Base-by-base conservation (phyloP, 2,329 filamentous ascomycete genomes). In the Hymenoscyphus linearis region DNA sequence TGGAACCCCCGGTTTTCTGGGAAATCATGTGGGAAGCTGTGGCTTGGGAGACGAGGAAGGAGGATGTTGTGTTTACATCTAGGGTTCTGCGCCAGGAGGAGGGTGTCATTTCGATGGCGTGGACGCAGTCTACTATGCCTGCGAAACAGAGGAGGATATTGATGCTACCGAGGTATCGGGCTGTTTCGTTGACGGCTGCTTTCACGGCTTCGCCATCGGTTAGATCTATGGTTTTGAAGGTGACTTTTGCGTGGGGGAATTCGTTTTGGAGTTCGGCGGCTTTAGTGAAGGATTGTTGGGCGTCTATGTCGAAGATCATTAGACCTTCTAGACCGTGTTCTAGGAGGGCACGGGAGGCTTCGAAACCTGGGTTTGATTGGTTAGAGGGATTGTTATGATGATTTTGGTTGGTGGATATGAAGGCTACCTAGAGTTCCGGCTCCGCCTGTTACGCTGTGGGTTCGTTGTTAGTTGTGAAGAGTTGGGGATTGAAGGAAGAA, bases 11-110 rank as follows among this genome's bases (percentile, higher is more conserved):
- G 0, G 72, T 60, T 3, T 53, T 40, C 44, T 78, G 70, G 13
- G 72, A 60, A 13, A 82, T 77, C 80, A 88, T 86, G n/a, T 80
- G 74, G 57, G 76, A 77, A 1, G 78, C 80, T 0, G 74, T 76
- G 1, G 88, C 88, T 66, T 90, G 87, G 0, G 89, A 87, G 66
- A 84, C 85, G 16, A 91, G 76, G 68, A 90, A 93, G 0, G 81
- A 77, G 0, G 89, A 89, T 0, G 86, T 89, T 1, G 86, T 83
- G 70, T 93, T 93, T 70, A 92, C 81, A 60, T 90, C 87, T 22
- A 91, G 69, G 0, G 87, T 81, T 31, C 80, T 79, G 6, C 84
- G n/a, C n/a, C n/a, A n/a, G n/a, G n/a, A n/a, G 80, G 81, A 85
- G 0, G 80, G 73, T 0, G 78, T 74, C 76, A 86, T 84, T 1